Base-by-base conservation (phyloP, 768 basidiomycete genomes). In the Naematelia encephala region DNA sequence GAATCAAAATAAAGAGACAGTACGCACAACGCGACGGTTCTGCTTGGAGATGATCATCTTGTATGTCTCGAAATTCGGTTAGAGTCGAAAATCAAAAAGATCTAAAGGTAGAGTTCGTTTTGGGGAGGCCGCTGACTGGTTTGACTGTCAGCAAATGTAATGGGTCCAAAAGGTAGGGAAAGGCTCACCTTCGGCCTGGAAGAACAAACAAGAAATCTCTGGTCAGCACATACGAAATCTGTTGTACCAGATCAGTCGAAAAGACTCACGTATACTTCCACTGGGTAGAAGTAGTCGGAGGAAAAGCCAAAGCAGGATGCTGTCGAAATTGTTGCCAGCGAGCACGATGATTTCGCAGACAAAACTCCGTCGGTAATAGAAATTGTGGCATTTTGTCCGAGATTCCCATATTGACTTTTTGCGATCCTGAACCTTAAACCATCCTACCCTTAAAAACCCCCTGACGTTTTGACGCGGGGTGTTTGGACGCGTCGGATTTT, bases 1-100 rank as follows among this genome's bases (percentile, higher is more conserved):
- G 26, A 4, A 13, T 21, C 5, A 42, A 21, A 25, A 46, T 3
- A 1, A 54, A 13, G 12, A 14, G 26, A 1, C 16, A 14, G 5
- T 16, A 69, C 72, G 54, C 49, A 74, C 72, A 78, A 84, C 79
- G 76, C 90, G 89, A 81, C 87, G 84, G 85, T 97, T 90, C 80
- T 87, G 77, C 84, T 99, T 99, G 76, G 90, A 83, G 79, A 99
- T 97, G 72, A 99, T 87, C 94, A 99, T 99, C 27, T 70, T 75
- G 67, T 49, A n/a, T 26, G 29, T 47, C 45, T 60, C 49, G 56
- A 56, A 57, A 19, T 51, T 51, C 43, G 44, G n/a, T n/a, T 56
- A 21, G 25, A 44, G 42, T 50, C 47, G 57, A 60, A n/a, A 43
- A 28, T 53, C 47, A 64, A 51, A 57, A 56, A 48, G 59, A 63